Evolutionary conservation across 2,329 filamentous ascomycete species (phyloP).

Genomic region (Colletotrichum sp.): DNA sequence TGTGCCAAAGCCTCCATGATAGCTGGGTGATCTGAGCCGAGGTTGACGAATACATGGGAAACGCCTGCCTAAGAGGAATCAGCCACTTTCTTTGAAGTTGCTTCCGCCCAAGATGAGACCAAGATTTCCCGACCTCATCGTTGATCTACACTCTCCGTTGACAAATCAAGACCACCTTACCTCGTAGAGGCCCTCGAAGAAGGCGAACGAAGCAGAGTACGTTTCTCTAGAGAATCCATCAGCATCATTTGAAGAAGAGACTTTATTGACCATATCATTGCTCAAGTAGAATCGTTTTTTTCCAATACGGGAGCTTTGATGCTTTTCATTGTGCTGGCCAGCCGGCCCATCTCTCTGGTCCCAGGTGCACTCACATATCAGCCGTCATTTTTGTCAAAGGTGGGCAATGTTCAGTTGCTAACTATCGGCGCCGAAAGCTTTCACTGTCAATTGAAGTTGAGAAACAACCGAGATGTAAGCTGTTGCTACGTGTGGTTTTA

Average conservation of each 20-base stretch:
- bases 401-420: not conserved
- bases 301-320: not conserved
- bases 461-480: not conserved
- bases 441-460: not conserved
- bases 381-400: not conserved
- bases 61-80: slow-evolving; percentile 49
- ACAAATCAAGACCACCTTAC: not conserved
- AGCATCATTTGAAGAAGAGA: not conserved
- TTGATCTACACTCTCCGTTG: not conserved
- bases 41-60: slow-evolving; percentile 65
- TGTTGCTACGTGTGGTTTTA: not conserved
- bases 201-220: slow-evolving; percentile 81
- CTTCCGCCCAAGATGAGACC: not conserved
- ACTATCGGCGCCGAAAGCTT: not conserved
- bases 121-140: not conserved
- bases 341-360: not conserved
- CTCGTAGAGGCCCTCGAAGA: slow-evolving; percentile 83
- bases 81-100: not conserved
- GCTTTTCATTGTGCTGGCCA: not conserved
- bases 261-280: not conserved
- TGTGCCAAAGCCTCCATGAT: slow-evolving; percentile 79
- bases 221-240: slow-evolving; percentile 33
- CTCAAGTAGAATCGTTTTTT: not conserved
- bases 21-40: slow-evolving; percentile 69
- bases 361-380: not conserved